Base-by-base conservation (phyloP, 257 asterid species). In the Orobanche coerulescens region DNA sequence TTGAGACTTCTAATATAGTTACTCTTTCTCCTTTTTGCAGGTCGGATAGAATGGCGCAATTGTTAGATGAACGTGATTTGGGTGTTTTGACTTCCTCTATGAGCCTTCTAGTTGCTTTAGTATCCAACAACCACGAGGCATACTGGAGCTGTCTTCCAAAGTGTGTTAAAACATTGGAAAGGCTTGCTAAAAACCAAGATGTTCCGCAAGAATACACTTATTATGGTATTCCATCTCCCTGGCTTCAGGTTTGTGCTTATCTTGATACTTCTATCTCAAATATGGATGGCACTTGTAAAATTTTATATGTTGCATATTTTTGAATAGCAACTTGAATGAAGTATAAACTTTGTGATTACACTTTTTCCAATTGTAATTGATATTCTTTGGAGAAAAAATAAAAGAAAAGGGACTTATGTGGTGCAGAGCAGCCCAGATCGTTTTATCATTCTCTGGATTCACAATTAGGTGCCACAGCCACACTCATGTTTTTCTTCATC, bases 161-260 rank as follows among this genome's bases (percentile, higher is more conserved):
- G 76, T 94, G 99, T 76, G 99, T 94, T 36, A 87, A 74, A 76
- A 72, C 70, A 65, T 69, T 94, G 80, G 99, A 94, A 82, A 85
- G 99, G 77, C 92, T 94, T 75, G 86, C 95, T 4, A 83, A 94
- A 79, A 89, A 76, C 73, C 99, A 94, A 73, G 99, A 94, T 65
- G 68, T 94, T 72, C 99, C 97, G 47, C 97, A 90, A 79, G 99
- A 93, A 72, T 93, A 93, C 80, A 90, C 95, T 66, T 94, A 90
- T 49, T 87, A 94, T 81, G 99, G 97, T 59, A 90, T 94, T 70
- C 99, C 99, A 66, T 94, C 99, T 66, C 99, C 99, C 33, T 94
- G 99, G 99, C 97, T 93, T 77, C 99, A 93, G 97, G 99, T 92
- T 48, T 76, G 79, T 74, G 53, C 69, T 64, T 52, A 43, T 52